Evolutionary conservation across 202 grass and related monocot genomes (phyloP).

Genomic region (Brachypodium distachyon): DNA sequence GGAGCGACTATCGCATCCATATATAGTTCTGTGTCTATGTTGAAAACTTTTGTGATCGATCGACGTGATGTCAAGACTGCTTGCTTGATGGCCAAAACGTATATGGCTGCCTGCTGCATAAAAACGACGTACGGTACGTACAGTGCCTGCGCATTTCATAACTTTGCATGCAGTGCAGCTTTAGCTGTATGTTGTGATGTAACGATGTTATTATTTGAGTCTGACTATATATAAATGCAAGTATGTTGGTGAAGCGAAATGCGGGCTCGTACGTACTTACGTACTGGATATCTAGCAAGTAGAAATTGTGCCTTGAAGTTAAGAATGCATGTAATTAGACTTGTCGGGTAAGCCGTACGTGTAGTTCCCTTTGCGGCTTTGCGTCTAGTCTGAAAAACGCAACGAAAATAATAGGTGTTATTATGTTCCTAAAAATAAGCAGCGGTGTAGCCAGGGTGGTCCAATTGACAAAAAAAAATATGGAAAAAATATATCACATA

Average conservation of each 20-base stretch:
- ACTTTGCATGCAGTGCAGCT: no score
- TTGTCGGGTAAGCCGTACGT: no score
- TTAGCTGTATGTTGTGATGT: not conserved
- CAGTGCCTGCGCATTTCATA: no score
- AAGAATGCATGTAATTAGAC: not conserved
- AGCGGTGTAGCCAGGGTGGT: no score
- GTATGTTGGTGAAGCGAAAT: not conserved
- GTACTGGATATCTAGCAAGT: not conserved
- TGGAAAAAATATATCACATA: no score
- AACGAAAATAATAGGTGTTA: no score
- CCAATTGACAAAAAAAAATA: no score
- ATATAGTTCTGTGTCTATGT: not conserved
- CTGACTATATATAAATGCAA: not conserved
- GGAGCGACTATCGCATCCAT: not conserved
- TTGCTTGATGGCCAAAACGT: not conserved
- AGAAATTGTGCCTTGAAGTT: not conserved
- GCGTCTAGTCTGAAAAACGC: no score
- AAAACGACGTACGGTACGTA: no score
- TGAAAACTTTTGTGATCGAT: constrained; percentile 2
- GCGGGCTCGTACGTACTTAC: not conserved
- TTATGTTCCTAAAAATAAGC: no score
- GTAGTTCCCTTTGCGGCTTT: no score
- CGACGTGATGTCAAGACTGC: constrained; percentile 7
- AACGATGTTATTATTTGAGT: no score
- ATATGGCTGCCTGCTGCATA: not conserved